A percentile compares a stretch with the other conserved stretches of the same genome.
Conservation (phyloP, 1,284 basidiomycete species). For the Puccinia hordei region DNA sequence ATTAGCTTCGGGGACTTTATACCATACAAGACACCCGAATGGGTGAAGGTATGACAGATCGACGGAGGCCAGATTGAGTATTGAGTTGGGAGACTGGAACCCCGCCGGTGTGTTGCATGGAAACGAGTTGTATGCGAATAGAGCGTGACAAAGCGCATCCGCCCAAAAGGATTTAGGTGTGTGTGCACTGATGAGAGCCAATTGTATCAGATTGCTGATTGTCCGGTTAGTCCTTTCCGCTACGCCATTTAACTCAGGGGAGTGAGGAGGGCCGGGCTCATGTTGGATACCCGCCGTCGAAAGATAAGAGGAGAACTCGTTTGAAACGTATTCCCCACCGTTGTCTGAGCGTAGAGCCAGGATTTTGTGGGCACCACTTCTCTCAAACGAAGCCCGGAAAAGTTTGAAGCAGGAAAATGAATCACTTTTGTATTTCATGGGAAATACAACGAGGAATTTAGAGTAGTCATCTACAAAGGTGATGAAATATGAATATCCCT, state of each 20-base stretch:
- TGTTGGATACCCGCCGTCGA: neutral
- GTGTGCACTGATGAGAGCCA: no score
- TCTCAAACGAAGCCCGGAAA: slow-evolving; percentile 58
- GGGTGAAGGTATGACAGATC: no score
- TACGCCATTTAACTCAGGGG: no score
- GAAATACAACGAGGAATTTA: no score
- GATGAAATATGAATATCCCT: no score
- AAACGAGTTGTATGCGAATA: neutral
- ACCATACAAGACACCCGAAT: neutral
- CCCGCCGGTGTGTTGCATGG: slow-evolving; percentile 15
- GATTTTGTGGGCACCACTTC: slow-evolving; percentile 50
- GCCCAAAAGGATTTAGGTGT: neutral
- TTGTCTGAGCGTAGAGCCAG: neutral
- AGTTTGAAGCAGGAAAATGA: no score
- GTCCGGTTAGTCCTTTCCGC: neutral
- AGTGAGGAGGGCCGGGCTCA: slow-evolving; percentile 9
- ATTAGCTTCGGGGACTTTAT: neutral
- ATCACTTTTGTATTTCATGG: no score
- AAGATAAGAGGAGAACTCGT: neutral
- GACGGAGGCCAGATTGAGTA: neutral
- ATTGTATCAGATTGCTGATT: no score
- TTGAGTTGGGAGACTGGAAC: neutral
- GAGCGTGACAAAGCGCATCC: slow-evolving; percentile 7
- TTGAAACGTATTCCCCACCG: no score
- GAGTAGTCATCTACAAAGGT: no score